phyloP scores from a whole-genome alignment of 2,329 filamentous ascomycete species.

The Aspergillus aculeatinus region DNA sequence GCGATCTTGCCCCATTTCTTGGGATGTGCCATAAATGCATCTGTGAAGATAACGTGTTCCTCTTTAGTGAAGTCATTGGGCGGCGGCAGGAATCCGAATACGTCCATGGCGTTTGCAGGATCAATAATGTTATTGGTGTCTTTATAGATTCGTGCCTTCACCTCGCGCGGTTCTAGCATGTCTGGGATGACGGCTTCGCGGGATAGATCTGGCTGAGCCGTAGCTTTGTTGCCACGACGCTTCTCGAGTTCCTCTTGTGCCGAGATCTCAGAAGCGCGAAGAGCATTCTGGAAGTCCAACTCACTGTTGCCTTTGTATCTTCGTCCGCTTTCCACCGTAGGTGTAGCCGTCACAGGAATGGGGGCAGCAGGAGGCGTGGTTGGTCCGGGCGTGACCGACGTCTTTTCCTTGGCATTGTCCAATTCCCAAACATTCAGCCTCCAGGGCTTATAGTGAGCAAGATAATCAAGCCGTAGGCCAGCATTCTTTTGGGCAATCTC shows the following conservation, averaged over 20 bases:
- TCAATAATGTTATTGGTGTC: conserved; percentile 49
- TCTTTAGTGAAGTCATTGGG: conserved; percentile 49
- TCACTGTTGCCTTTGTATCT: conserved; percentile 51
- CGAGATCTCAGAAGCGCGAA: conserved; percentile 49
- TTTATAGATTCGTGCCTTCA: conserved; percentile 42
- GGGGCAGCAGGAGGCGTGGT: conserved; percentile 37
- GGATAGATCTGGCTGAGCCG: conserved; percentile 44
- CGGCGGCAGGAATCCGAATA: conserved; percentile 47
- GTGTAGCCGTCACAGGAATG: conserved; percentile 29
- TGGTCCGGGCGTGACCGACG: conserved; percentile 37
- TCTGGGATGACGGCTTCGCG: conserved; percentile 50
- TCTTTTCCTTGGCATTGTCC: conserved; percentile 43
- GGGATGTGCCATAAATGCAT: conserved; percentile 49
- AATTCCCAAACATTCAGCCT: conserved; percentile 43
- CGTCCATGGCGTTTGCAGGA: conserved; percentile 38
- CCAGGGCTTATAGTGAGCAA: conserved; percentile 47
- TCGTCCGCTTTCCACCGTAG: conserved; percentile 39
- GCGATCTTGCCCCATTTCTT: conserved; percentile 56
- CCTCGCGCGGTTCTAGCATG: conserved; percentile 46
- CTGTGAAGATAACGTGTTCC: conserved; percentile 48
- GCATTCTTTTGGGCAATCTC: conserved; percentile 42
- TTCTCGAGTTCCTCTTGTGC: conserved; percentile 49
- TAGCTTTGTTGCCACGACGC: conserved; percentile 44
- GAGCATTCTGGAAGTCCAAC: conserved; percentile 49
- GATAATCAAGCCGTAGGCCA: conserved; percentile 41